phyloP scores from a whole-genome alignment of 2,329 filamentous ascomycete genomes.

The Penicillium sp. region DNA sequence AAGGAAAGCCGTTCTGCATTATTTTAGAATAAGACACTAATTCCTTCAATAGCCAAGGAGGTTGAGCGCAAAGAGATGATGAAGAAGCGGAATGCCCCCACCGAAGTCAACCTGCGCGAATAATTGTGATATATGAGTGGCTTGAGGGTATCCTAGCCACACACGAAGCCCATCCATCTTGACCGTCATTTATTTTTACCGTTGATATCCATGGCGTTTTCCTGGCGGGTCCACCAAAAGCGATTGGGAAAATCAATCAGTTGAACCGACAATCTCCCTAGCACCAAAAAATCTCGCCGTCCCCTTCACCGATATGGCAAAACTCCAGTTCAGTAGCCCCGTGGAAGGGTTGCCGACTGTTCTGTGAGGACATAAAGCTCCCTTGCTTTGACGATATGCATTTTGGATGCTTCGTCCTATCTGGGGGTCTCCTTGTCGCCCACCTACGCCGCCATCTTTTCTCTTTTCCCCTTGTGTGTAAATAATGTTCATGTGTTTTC shows the following conservation, averaged over 20 bases:
- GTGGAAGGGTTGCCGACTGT: background rate
- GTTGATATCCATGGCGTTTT: conserved; percentile 48
- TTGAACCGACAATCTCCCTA: conserved; percentile 13
- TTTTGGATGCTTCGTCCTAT: conserved; percentile 13
- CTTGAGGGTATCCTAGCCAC: conserved; percentile 17
- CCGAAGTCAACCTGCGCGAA: conserved; percentile 24
- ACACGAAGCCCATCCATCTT: conserved; percentile 21
- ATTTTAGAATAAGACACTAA: conserved; percentile 8
- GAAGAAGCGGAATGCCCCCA: conserved; percentile 57
- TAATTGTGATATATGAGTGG: conserved; percentile 24
- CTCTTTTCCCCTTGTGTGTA: conserved; percentile 16
- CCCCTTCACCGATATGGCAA: conserved; percentile 8
- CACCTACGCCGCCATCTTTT: conserved; percentile 1
- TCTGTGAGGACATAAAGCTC: background rate
- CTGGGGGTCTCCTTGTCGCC: conserved; percentile 6
- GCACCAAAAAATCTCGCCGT: conserved; percentile 12
- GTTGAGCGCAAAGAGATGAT: conserved; percentile 67
- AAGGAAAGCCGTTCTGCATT: conserved; percentile 37
- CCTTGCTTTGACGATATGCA: conserved; percentile 8
- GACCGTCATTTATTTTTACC: conserved; percentile 30
- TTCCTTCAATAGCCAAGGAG: conserved; percentile 60
- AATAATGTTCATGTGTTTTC: conserved; percentile 22
- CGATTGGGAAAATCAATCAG: conserved; percentile 25
- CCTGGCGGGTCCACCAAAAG: conserved; percentile 39
- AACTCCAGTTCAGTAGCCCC: conserved; percentile 5